These are phyloP conservation scores for Coniophora puteana DNA, from an alignment of 1,284 basidiomycete genomes.

Conservation along the genomic window DNA sequence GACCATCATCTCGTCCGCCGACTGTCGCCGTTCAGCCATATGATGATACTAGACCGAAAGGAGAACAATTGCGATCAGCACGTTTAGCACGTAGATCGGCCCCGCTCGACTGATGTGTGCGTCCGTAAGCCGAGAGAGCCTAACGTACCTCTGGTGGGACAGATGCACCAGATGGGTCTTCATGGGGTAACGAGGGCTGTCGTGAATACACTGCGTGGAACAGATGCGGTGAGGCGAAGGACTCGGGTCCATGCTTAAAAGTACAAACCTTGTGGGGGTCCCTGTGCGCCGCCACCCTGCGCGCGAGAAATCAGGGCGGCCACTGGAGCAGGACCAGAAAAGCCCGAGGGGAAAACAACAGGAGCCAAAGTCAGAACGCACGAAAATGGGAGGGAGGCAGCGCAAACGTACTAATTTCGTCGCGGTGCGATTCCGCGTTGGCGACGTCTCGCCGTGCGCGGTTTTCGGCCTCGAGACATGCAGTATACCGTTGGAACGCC, in stretches of 20 bases:
- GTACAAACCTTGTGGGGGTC: neutral
- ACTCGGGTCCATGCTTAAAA: neutral
- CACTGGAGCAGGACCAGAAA: conserved; percentile 34
- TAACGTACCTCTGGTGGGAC: conserved; percentile 31
- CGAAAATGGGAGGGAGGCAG: neutral
- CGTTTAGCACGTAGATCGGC: conserved; percentile 17
- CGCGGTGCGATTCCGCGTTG: conserved; percentile 63
- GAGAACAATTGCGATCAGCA: conserved; percentile 29
- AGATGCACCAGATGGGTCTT: conserved; percentile 27
- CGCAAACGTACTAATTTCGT: conserved; percentile 55
- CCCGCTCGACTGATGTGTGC: conserved; percentile 12
- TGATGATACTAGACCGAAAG: too few species aligned
- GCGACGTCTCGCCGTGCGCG: conserved; percentile 60
- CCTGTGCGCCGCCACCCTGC: too few species aligned
- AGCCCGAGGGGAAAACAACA: too few species aligned
- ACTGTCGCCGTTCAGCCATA: conserved; percentile 28
- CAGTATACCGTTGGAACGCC: conserved; percentile 63
- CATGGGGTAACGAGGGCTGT: conserved; percentile 26
- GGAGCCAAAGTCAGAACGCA: conserved; percentile 1
- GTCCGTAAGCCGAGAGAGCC: conserved; percentile 6
- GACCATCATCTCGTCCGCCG: conserved; percentile 30
- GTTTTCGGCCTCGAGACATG: conserved; percentile 62
- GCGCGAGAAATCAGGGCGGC: conserved; percentile 48
- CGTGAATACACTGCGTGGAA: conserved; percentile 30
- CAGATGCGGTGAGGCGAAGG: too few species aligned